Conservation (phyloP, 768 basidiomycete genomes). For the Cubamyces sp. region DNA sequence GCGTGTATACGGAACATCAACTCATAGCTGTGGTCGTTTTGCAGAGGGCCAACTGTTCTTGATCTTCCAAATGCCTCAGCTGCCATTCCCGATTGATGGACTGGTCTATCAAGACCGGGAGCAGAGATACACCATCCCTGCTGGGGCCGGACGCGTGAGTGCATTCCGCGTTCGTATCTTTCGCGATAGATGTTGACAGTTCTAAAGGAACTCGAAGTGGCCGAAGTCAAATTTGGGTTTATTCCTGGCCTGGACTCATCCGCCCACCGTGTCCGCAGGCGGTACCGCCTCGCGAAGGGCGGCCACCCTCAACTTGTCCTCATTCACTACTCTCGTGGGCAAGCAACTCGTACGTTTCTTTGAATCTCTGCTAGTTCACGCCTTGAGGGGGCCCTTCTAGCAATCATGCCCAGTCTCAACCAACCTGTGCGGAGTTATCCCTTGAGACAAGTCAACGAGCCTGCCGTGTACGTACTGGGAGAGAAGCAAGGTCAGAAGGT, state of each 20-base stretch:
- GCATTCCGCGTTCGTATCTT: neutral
- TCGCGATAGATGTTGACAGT: neutral
- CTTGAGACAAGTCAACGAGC: slow-evolving; percentile 66
- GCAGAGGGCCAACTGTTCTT: slow-evolving; percentile 69
- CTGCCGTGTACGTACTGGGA: slow-evolving; percentile 69
- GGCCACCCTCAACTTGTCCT: slow-evolving; percentile 75
- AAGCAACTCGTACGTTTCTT: slow-evolving; percentile 54
- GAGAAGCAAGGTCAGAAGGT: slow-evolving; percentile 76
- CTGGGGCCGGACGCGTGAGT: slow-evolving; percentile 57
- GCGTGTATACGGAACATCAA: neutral
- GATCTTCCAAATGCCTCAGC: slow-evolving; percentile 63
- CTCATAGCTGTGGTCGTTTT: neutral
- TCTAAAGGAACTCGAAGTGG: slow-evolving; percentile 74
- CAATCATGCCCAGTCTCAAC: slow-evolving; percentile 59
- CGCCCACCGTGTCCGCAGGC: slow-evolving; percentile 71
- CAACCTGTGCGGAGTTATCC: slow-evolving; percentile 75
- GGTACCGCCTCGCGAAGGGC: slow-evolving; percentile 74
- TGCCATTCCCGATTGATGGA: slow-evolving; percentile 74
- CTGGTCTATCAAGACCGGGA: slow-evolving; percentile 79
- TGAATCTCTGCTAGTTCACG: slow-evolving; percentile 19
- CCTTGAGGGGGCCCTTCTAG: slow-evolving; percentile 40
- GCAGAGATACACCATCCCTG: slow-evolving; percentile 57
- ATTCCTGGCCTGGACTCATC: slow-evolving; percentile 65
- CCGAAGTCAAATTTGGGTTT: slow-evolving; percentile 77
- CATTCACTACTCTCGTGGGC: slow-evolving; percentile 76